These are phyloP conservation scores for Neopestalotiopsis clavispora DNA, from an alignment of 2,329 filamentous ascomycete genomes.

Conservation along the genomic window DNA sequence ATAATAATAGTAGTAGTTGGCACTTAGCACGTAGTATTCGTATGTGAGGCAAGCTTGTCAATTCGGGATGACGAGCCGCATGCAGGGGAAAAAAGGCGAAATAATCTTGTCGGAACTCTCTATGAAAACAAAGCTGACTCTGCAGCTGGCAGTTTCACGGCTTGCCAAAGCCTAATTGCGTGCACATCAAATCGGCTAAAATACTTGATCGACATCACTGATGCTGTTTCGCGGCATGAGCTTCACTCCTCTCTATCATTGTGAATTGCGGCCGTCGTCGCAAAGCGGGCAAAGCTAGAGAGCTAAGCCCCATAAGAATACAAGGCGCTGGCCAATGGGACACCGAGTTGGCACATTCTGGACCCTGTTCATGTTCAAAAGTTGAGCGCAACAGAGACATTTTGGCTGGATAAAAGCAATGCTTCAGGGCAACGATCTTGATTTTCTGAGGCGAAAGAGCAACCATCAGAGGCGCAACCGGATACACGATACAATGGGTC, in stretches of 20 bases:
- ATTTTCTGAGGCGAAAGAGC: not conserved
- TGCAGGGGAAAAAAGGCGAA: not conserved
- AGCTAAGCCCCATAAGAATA: conserved; percentile 1
- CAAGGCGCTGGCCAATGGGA: conserved; percentile 11
- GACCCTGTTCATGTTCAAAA: not conserved
- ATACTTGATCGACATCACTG: conserved; percentile 12
- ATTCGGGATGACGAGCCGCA: not conserved
- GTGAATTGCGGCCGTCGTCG: not conserved
- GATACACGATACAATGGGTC: too few species aligned
- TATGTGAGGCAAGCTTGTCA: not conserved
- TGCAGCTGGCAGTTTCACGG: not conserved
- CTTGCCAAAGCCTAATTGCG: not conserved
- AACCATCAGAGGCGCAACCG: not conserved
- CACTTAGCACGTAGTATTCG: not conserved
- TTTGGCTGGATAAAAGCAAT: not conserved
- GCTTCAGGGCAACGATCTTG: not conserved
- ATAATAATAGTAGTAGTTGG: not conserved
- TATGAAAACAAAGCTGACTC: not conserved
- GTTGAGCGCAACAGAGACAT: not conserved
- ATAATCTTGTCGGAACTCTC: not conserved
- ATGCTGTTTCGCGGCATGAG: not conserved
- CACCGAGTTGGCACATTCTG: not conserved
- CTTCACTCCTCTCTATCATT: not conserved
- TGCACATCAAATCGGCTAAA: not conserved
- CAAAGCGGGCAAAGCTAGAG: not conserved